Evolutionary conservation across 2,329 filamentous ascomycete genomes (phyloP), one percentile per base, ranked within the genome.

Genomic region (Ampelomyces quisqualis): DNA sequence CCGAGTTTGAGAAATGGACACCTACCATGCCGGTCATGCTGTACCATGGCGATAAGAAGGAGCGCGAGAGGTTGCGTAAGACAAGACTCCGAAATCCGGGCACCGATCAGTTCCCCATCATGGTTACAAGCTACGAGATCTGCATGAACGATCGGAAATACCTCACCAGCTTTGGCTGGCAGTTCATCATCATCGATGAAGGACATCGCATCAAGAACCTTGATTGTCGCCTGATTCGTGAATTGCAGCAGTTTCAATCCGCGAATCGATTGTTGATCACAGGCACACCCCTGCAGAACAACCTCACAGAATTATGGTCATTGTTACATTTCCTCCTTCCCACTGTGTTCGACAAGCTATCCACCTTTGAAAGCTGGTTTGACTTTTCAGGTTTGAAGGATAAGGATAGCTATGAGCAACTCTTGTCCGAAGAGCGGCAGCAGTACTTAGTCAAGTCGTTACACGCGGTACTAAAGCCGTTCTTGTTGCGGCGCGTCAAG

Each of bases 131-230:
- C 26, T 97, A 97, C 57, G 93, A 98, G 64, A 96, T 98, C 62
- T 90, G 94, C 38, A 84, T 98, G 70, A 85, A 89, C 56, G 93
- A 98, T 62, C 82, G 88, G 24, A 85, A 89, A 37, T 84, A 84
- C 23, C 72, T 98, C 4, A 82, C 83, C 0, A 85, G 86, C 42
- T 91, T 95, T 41, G 85, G 90, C 23, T 98, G 93, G 93, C 89
- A 94, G 38, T 96, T 95, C 56, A 96, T 98, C 59, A 93, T 98
- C 53, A 95, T 98, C 47, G 91, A 98, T 55, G 93, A 98, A 70
- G 93, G 93, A 0, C 93, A 98, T 64, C 85, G 93, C 1, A 84
- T 98, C 77, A 98, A 98, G 73, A 98, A 98, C 51, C 85, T 95
- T 49, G 90, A 97, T 34, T 94, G 91, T 20, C 87, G 88, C 43